Percentiles rank a stretch among this genome's conserved stretches.
Evolutionary conservation across 1,139 yeast species (phyloP).

Genomic region (Hansenula lynferdii): DNA sequence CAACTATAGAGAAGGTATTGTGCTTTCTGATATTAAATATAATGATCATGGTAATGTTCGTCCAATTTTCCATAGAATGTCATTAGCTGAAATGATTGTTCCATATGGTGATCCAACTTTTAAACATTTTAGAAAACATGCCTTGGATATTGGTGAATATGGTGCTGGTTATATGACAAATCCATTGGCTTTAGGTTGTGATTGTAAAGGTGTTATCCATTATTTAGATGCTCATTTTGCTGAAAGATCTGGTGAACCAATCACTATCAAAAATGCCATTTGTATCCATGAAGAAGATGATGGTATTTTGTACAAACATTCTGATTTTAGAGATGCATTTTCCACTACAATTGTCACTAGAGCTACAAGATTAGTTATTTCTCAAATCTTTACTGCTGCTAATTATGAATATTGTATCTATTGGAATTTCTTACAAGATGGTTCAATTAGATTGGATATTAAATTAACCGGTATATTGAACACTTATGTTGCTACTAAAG

Average conservation of each 20-base stretch:
- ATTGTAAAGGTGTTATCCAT: slow-evolving; percentile 80
- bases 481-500: slow-evolving; percentile 59
- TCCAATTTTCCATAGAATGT: slow-evolving; percentile 73
- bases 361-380: slow-evolving; percentile 62
- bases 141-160: slow-evolving; percentile 81
- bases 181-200: slow-evolving; percentile 74
- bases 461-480: slow-evolving; percentile 79
- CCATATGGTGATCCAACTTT: slow-evolving; percentile 78
- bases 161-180: slow-evolving; percentile 87
- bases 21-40: slow-evolving; percentile 65
- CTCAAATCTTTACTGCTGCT: slow-evolving; percentile 82
- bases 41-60: slow-evolving; percentile 70
- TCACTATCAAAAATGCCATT: slow-evolving; percentile 69
- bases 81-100: slow-evolving; percentile 79
- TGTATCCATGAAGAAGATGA: slow-evolving; percentile 87
- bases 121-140: slow-evolving; percentile 83
- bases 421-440: slow-evolving; percentile 82
- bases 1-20: slow-evolving; percentile 84
- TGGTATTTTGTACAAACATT: slow-evolving; percentile 73
- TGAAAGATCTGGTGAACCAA: slow-evolving; percentile 60
- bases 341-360: slow-evolving; percentile 72
- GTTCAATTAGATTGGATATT: slow-evolving; percentile 72
- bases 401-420: slow-evolving; percentile 81
- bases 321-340: slow-evolving; percentile 78
- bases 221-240: slow-evolving; percentile 73